Evolutionary conservation across 192 early-diverging fungal species (phyloP).

Genomic region (Coemansia sp.): DNA sequence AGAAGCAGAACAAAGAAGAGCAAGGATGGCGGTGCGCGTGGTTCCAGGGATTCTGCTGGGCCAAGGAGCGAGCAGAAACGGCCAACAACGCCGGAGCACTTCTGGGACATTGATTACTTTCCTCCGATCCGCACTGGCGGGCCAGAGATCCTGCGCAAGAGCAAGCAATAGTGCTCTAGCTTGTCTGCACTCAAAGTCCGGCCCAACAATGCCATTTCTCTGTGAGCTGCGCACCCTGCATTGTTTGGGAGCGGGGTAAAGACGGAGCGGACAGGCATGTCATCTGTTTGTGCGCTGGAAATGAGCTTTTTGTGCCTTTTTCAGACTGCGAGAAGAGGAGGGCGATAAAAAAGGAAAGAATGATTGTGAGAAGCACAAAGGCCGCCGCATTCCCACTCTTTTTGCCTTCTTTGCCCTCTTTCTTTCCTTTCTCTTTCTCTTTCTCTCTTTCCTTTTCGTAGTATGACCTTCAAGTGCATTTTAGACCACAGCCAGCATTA

Average conservation of each 20-base stretch:
- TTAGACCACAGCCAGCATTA: neutral
- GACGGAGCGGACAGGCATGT: neutral
- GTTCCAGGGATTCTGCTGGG: constrained; percentile 7
- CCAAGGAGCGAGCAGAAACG: constrained; percentile 35
- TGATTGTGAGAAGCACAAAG: neutral
- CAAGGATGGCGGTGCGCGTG: neutral
- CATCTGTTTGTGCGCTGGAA: neutral
- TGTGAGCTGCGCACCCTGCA: no score
- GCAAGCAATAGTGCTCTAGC: neutral
- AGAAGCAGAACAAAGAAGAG: constrained; percentile 14
- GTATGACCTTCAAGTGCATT: neutral
- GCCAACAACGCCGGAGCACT: constrained; percentile 43
- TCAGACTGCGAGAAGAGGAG: neutral
- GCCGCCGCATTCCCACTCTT: constrained; percentile 4
- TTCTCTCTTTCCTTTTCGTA: constrained; percentile 8
- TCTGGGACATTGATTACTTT: constrained; percentile 53
- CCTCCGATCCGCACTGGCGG: constrained; percentile 42
- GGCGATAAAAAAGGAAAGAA: neutral
- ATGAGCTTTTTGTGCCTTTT: neutral
- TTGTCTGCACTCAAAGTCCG: neutral
- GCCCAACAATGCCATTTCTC: neutral
- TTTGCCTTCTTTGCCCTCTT: constrained; percentile 6
- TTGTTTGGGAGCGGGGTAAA: no score
- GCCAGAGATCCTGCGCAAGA: constrained; percentile 38
- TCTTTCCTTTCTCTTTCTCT: constrained; percentile 8